These are phyloP conservation scores for Haplosporangium sp. DNA, from an alignment of 371 early-diverging fungal genomes.

Conservation along the genomic window DNA sequence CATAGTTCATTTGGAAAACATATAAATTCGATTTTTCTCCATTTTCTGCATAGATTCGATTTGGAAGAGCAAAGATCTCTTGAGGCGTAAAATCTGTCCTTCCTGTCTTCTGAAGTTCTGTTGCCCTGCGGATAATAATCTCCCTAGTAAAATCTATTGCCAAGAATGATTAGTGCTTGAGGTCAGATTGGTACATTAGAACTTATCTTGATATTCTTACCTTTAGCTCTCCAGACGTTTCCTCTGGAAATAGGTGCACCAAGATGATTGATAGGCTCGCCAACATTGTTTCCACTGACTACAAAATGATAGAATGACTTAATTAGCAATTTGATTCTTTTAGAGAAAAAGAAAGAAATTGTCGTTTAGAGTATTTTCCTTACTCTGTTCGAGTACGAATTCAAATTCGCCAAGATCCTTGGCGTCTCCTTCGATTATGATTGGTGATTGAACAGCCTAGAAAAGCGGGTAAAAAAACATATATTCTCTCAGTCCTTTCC, in stretches of 20 bases:
- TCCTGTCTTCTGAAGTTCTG: conserved; percentile 12
- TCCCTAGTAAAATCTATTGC: conserved; percentile 20
- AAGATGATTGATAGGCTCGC: conserved; percentile 16
- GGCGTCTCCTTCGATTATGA: conserved; percentile 17
- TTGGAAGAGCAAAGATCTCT: conserved; percentile 25
- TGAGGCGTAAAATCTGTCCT: conserved; percentile 5
- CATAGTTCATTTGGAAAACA: conserved; percentile 68
- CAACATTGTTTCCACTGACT: conserved; percentile 23
- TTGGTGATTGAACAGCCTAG: conserved; percentile 19
- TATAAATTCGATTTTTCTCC: conserved; percentile 58
- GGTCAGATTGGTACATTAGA: no score
- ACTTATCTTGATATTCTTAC: conserved; percentile 5
- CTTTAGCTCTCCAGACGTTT: conserved; percentile 39
- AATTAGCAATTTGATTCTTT: neutral
- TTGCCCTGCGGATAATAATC: conserved; percentile 17
- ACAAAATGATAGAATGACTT: neutral
- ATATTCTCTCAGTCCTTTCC: no score
- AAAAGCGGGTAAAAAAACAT: neutral
- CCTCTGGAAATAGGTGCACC: conserved; percentile 17
- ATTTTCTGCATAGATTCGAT: conserved; percentile 6
- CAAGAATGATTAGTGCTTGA: no score
- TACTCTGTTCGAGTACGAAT: conserved; percentile 37
- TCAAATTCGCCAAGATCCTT: conserved; percentile 41
- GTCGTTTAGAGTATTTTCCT: neutral
- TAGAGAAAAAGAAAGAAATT: neutral